These are phyloP conservation scores for Phytophthora sp. DNA, from an alignment of 352 stramenopile species.

Conservation along the genomic window DNA sequence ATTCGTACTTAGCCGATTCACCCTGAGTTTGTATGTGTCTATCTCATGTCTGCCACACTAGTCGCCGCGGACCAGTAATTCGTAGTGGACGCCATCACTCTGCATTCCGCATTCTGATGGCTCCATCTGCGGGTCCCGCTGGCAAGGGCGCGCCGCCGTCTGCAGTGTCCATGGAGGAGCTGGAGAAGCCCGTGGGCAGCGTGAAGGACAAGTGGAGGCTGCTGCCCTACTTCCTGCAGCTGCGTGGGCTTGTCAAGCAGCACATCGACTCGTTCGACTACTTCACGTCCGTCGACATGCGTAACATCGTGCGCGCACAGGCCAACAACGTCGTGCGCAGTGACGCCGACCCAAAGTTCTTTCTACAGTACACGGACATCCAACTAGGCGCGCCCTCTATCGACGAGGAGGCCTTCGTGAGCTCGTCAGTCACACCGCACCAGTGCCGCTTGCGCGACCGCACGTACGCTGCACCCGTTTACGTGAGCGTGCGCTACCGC, in stretches of 20 bases:
- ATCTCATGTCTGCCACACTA: conserved; percentile 7
- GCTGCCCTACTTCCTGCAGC: conserved; percentile 97
- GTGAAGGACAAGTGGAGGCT: conserved; percentile 98
- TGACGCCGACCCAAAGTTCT: conserved; percentile 98
- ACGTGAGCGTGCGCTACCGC: conserved; percentile 99
- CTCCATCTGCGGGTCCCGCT: conserved; percentile 34
- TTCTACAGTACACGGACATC: conserved; percentile 98
- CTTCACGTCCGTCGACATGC: conserved; percentile 98
- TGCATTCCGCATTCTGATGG: conserved; percentile 45
- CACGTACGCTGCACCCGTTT: conserved; percentile 99
- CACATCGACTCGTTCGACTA: conserved; percentile 99
- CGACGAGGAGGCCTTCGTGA: conserved; percentile 97
- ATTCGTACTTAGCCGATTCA: conserved; percentile 3
- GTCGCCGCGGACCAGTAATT: conserved; percentile 31
- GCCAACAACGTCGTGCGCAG: conserved; percentile 91
- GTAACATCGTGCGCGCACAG: conserved; percentile 97
- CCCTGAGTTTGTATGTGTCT: neutral
- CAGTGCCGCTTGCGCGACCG: conserved; percentile 98
- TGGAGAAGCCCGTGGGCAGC: conserved; percentile 73
- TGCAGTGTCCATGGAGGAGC: conserved; percentile 54
- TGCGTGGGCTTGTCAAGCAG: conserved; percentile 94
- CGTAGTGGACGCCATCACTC: conserved; percentile 29
- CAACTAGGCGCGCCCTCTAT: conserved; percentile 97
- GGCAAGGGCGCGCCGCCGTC: conserved; percentile 17
- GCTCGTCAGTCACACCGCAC: conserved; percentile 94